Base-by-base conservation (phyloP, 768 basidiomycete species). In the Bullera alba region DNA sequence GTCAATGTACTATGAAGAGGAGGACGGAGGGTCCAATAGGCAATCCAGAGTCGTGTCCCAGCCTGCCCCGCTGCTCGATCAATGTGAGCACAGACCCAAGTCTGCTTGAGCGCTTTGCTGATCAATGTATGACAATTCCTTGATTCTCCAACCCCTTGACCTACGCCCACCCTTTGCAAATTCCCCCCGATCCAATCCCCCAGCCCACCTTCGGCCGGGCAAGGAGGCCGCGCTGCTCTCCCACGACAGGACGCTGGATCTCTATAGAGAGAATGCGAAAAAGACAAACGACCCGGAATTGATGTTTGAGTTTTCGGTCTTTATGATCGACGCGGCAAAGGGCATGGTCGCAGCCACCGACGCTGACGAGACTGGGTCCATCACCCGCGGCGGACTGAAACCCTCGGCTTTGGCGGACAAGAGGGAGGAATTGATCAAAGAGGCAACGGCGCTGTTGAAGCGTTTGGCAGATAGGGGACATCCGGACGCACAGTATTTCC, bases 281-380 rank as follows among this genome's bases (percentile, higher is more conserved):
- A 97, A 97, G 76, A 95, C 92, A 0, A 90, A 95, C 75, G 90
- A 97, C 72, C 92, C 93, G 0, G 89, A 96, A 65, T 77, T 96
- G 49, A 92, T 93, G 70, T 97, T 91, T 77, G 95, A 99, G 71
- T 96, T 99, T 61, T 89, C 93, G 34, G 88, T 92, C 7, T 96
- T 97, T 79, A 91, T 96, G 86, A 86, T 99, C 68, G 95, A 96
- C 67, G 89, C 92, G 42, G 87, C 90, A 42, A 95, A 93, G 74
- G 82, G 85, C 2, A 81, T 90, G 70, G 87, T 10, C 19, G 8
- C 88, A 61, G 54, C 69, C 19, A 56, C 55, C 45, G 83, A 88
- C 50, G 87, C 89, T 71, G 82, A 82, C 65, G 84, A 84, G 67
- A 87, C 87, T 70, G 79, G 86, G 0, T 28, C 46, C 15, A 26